Evolutionary conservation across 208 protist genomes (phyloP), one percentile per base, ranked within the genome.

Genomic region (Crithidia bombi): DNA sequence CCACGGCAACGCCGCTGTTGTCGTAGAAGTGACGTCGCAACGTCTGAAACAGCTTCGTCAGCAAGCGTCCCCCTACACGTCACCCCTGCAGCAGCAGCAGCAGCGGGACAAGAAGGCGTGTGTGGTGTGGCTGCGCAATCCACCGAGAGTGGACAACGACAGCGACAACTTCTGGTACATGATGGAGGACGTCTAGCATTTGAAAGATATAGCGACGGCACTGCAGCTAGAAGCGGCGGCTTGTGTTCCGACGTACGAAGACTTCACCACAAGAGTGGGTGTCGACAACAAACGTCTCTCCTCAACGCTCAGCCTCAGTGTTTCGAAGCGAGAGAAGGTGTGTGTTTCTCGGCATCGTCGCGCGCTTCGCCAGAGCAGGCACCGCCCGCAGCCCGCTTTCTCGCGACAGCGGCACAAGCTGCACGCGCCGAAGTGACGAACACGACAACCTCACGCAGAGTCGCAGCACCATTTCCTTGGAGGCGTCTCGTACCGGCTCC

Each of bases 91-190:
- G 15, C 28, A 2, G n/a, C 59, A n/a, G 15, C 28, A 2, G n/a
- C 30, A 52, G 9, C 6, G 19, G 1, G 54, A 57, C 0, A 33
- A 51, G 33, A 47, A 41, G 9, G 26, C 30, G 25, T 74, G 65
- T 36, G 35, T 73, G 19, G 66, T 79, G 38, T 65, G 67, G 67
- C 59, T 79, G 38, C 64, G 36, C 39, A 56, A 74, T 19, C 44
- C 44, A 30, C 7, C 32, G 0, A n/a, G 11, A 28, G 23, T 23
- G 4, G 28, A 5, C 9, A 38, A 5, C 36, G 14, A 17, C 19
- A 5, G 5, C 19, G 59, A 51, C 1, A 44, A 54, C 59, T 51
- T 54, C 32, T 65, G 61, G 61, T 10, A 23, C 19, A 21, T 46
- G 1, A 46, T 51, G 17, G 63, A 64, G 47, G 21, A 69, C n/a